These are phyloP conservation scores for Rhizopogon roseolus DNA, from an alignment of 768 basidiomycete species.

Conservation along the genomic window DNA sequence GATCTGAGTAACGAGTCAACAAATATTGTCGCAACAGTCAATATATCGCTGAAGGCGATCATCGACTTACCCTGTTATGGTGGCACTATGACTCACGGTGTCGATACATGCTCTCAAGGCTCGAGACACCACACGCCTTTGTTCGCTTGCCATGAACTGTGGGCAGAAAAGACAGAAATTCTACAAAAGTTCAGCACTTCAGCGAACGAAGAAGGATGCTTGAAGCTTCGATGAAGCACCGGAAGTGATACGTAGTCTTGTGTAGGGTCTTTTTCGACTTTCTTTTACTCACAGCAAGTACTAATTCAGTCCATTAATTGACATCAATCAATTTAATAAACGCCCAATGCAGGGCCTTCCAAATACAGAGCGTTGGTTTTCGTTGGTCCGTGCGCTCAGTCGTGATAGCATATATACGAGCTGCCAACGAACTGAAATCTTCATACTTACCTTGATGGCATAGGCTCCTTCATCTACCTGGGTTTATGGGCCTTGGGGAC, in stretches of 20 bases:
- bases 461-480: constrained; percentile 43
- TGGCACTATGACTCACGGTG: not conserved
- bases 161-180: not conserved
- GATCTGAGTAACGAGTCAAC: not conserved
- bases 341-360: not conserved
- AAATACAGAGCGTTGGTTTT: not conserved
- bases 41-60: not conserved
- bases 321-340: too few relatives aligned
- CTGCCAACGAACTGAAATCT: constrained; percentile 2
- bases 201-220: not conserved
- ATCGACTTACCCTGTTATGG: not conserved
- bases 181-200: not conserved
- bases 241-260: not conserved
- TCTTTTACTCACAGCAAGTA: not conserved
- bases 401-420: constrained; percentile 22
- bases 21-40: too few relatives aligned
- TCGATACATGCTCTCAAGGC: not conserved
- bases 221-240: too few relatives aligned
- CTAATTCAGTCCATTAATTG: not conserved
- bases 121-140: not conserved
- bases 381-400: constrained; percentile 24
- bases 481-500: constrained; percentile 48
- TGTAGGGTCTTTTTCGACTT: not conserved
- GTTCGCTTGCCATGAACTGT: not conserved
- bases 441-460: constrained; percentile 63